Evolutionary conservation across 2,329 filamentous ascomycete species (phyloP), one percentile per base, ranked within the genome.

Genomic region (Neocucurbitaria cava): DNA sequence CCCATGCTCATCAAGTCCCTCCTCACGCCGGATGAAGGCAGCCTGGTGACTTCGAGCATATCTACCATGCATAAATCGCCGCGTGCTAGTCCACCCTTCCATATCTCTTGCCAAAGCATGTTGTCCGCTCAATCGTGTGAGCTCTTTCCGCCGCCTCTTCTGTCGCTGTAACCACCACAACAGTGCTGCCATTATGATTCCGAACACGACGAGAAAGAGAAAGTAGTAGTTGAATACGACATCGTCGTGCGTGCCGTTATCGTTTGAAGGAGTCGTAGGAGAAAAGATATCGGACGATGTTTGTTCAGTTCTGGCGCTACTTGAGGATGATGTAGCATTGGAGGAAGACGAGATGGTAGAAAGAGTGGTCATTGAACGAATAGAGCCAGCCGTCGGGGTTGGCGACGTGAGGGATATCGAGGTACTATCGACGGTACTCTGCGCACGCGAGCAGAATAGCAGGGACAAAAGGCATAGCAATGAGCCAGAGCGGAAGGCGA

Each of bases 1-100:
- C 24, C 87, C 87, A 39, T 81, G 72, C 74, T 88, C 86, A 66
- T 89, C 82, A 51, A 89, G 71, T 0, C 87, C 87, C 59, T 89
- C 87, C 41, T 82, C 78, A 11, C 63, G 64, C 26, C 68, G 63
- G 8, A 63, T 26, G 18, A 65, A 45, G 13, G 56, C 46, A 15
- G 59, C 48, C 26, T 51, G 46, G 23, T 66, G 63, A 31, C 65
- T 57, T 23, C 54, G 51, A 33, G 67, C 61, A 45, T 66, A 64
- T 24, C 56, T 43, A 4, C 66, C 68, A 49, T 72, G 62, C 46
- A 74, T 52, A 58, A 70, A 66, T n/a, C 73, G 66, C 39, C 71
- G 58, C 13, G 68, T 65, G 23, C 63, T 66, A 5, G 61, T 56
- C 71, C 71, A 74, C 10, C 68, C 74, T 46, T 75, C 73, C 15